Base-by-base conservation (phyloP, 768 basidiomycete species). In the Phaeotremella skinneri region DNA sequence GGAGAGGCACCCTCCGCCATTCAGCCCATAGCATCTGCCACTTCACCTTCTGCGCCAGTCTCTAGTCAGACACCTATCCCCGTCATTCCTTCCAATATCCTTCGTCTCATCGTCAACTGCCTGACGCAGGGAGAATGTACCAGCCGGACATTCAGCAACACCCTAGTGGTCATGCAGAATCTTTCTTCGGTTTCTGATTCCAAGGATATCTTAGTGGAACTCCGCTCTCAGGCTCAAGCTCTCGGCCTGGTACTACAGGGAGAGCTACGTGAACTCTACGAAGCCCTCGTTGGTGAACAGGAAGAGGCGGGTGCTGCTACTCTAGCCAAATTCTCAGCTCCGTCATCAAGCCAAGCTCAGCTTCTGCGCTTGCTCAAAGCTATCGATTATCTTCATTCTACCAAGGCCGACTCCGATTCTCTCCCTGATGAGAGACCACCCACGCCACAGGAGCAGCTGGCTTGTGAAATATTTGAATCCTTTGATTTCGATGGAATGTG, bases 101-200 rank as follows among this genome's bases (percentile, higher is more conserved):
- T 98, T 25, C 86, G 89, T 34, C 83, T 92, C 34, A 91, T 98
- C 60, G 91, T 96, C 74, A 98, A 98, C 76, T 91, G 98, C 67
- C 81, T 99, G 62, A 97, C 96, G n/a, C 83, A 88, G 20, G 96
- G 96, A 43, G 96, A 99, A 80, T 98, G 94, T 72, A 91, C 92
- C 23, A 89, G 88, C 42, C 83, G 88, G 30, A 96, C 93, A n/a
- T 99, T 99, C 83, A 88, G 91, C 66, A 87, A 92, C 73, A 92
- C 90, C 39, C 81, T 98, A 42, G 82, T 87, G 17, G 83, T 97
- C 31, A 98, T 99, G 57, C 91, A 94, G 76, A 86, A 99, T 70
- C 80, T 98, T 21, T 93, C 92, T 0, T 83, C 84, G 76, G 84
- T 97, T 59, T 87, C 90, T 4, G 90, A 90, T 57, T 89, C 89